These are phyloP conservation scores for Crucihimalaya himalaica DNA, from an alignment of 345 rosid species.

Conservation along the genomic window DNA sequence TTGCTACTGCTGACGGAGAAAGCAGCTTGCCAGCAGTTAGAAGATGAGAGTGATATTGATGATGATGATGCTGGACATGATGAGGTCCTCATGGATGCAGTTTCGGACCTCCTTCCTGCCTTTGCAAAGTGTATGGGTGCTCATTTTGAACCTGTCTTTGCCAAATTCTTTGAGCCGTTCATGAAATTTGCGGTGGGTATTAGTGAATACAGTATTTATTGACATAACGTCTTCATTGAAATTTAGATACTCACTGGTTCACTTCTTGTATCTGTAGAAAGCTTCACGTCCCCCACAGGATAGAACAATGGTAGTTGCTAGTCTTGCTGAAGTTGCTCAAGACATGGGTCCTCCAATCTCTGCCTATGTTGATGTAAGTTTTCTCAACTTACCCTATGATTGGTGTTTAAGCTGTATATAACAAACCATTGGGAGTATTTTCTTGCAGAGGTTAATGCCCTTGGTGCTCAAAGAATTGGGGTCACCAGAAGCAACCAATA, in stretches of 20 bases:
- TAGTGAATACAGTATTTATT: constrained; percentile 5
- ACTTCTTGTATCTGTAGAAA: constrained; percentile 55
- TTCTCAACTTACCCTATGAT: constrained; percentile 15
- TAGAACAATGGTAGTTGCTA: constrained; percentile 96
- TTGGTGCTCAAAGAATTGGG: constrained; percentile 84
- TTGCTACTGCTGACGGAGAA: constrained; percentile 75
- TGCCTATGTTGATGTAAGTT: constrained; percentile 79
- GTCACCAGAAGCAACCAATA: constrained; percentile 84
- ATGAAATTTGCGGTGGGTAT: constrained; percentile 90
- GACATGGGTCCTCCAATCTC: constrained; percentile 96
- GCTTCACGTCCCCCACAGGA: constrained; percentile 84
- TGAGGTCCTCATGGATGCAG: constrained; percentile 98
- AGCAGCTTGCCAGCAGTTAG: constrained; percentile 82
- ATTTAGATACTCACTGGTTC: constrained; percentile 37
- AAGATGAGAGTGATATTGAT: constrained; percentile 77
- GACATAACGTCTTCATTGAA: constrained; percentile 10
- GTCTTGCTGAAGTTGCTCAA: constrained; percentile 99
- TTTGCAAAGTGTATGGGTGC: constrained; percentile 95
- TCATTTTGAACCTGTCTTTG: constrained; percentile 88
- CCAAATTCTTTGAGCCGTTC: constrained; percentile 81
- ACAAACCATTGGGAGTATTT: constrained; percentile 21
- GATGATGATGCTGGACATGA: constrained; percentile 80
- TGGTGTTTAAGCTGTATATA: constrained; percentile 20
- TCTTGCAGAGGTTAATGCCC: constrained; percentile 87
- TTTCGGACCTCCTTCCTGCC: constrained; percentile 97